Base-by-base conservation (phyloP, 306 rosid genomes). In the Macrotyloma uniflorum region DNA sequence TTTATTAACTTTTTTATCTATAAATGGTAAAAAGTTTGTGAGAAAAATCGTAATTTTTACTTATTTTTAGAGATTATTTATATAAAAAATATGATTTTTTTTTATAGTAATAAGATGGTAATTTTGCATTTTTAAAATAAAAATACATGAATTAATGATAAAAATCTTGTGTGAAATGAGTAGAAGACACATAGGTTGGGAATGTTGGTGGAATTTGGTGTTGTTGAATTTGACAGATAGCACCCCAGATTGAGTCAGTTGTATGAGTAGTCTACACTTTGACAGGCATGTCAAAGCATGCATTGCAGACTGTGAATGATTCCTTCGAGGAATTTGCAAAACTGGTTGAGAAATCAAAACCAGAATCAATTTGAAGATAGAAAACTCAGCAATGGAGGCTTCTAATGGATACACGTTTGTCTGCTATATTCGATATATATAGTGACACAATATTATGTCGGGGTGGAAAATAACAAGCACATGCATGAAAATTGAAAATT, bases 261-360 rank as follows among this genome's bases (percentile, higher is more conserved):
- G 35, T 35, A 65, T 66, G 76, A 72, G 62, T 36, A 50, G 72
- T 30, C 74, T 50, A 63, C 59, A 79, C 23, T 63, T 61, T 26
- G 61, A 63, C 46, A 23, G 69, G 20, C 76, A 72, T 65, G 46
- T 20, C 19, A 47, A 70, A 62, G 46, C 23, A 77, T 65, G 77
- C 73, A 57, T 5, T 67, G 38, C 3, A n/a, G 23, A 26, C 22
- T 45, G 26, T 63, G 40, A 51, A 79, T 79, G 70, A 77, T 75
- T 69, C 65, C 63, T 55, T 59, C 5, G 50, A 65, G 3, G 23
- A 38, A 64, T 80, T 58, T 61, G 30, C 2, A 49, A 57, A 75
- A 28, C 57, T 74, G 64, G 46, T 16, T 14, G 5, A 36, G 35
- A 51, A 57, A 80, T 80, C 88, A 72, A 81, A 81, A 59, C 6